Evolutionary conservation across 164 flowering plant species (phyloP).

Genomic region (Santalum album): DNA sequence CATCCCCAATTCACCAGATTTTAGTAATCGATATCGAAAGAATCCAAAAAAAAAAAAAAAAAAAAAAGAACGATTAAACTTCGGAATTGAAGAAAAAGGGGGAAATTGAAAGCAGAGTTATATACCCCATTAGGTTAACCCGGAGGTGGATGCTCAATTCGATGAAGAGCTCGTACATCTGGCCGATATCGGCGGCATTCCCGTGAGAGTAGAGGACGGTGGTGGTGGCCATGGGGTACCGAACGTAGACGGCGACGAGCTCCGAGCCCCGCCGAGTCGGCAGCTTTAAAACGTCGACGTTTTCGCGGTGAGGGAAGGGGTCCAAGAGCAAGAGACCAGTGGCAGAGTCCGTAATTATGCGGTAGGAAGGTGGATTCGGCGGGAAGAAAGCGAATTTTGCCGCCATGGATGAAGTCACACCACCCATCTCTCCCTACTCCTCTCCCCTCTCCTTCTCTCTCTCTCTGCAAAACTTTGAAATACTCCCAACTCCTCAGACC

Average conservation of each 20-base stretch:
- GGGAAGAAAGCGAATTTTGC: constrained; percentile 72
- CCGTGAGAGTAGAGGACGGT: constrained; percentile 66
- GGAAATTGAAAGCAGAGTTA: not conserved
- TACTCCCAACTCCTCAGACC: not conserved
- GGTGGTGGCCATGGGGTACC: constrained; percentile 56
- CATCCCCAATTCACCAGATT: too few relatives aligned
- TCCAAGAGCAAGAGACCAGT: constrained; percentile 40
- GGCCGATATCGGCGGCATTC: constrained; percentile 69
- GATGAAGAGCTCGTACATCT: constrained; percentile 69
- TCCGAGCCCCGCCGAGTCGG: constrained; percentile 50
- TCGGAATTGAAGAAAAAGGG: not conserved
- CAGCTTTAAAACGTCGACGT: constrained; percentile 56
- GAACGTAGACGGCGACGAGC: constrained; percentile 51
- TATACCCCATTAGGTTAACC: constrained; percentile 58
- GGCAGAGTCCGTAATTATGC: constrained; percentile 27
- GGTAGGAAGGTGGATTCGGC: constrained; percentile 61
- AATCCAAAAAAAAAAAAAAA: too few relatives aligned
- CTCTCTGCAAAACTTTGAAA: not conserved
- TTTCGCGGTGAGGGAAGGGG: constrained; percentile 57
- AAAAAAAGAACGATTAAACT: too few relatives aligned
- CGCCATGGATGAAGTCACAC: constrained; percentile 71
- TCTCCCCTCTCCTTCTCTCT: constrained; percentile 5
- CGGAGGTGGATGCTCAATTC: constrained; percentile 54
- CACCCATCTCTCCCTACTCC: constrained; percentile 39
- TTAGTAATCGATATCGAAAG: too few relatives aligned